Base-by-base conservation (phyloP, 2,329 filamentous ascomycete species). In the Alternaria sp. region DNA sequence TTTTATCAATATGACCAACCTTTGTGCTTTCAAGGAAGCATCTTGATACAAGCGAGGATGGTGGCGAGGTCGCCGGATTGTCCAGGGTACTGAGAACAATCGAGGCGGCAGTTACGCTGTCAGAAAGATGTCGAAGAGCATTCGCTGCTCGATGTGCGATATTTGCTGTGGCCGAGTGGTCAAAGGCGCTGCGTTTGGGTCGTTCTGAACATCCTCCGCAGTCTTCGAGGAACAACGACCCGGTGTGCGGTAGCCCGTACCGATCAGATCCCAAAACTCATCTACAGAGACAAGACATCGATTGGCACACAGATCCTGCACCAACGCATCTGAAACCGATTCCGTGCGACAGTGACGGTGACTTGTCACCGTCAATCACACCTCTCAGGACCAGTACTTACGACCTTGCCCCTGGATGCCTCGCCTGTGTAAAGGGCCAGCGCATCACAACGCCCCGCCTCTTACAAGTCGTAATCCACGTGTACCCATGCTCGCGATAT, bases 111-210 rank as follows among this genome's bases (percentile, higher is more conserved):
- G 15, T 41, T 41, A 10, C 15, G 8, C 33, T 41, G 33, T 41
- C 15, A 0, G 33, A n/a, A 18, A 41, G 15, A n/a, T 41, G 33
- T 41, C 15, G 15, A 41, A 41, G 8, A 10, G 33, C 0, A 41
- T 41, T 41, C 15, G 8, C 33, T n/a, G 33, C 33, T 5, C 3
- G 33, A 41, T 15, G 15, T 41, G 33, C 33, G 33, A 41, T 9
- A 41, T 41, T 41, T 41, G 8, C 33, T 41, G 33, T 46, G 44
- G 20, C 43, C 44, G 21, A 47, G 45, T 70, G 72, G 72, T 73
- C 65, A 73, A 75, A 72, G 72, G 72, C 71, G 71, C 69, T 74
- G 70, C 69, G 72, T 75, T 75, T 75, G 71, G 72, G 71, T 67
- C 14, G 59, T 58, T 55, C 55, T 63, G 57, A 63, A 51, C 60